These are phyloP conservation scores for Waltergamsia citrina DNA, from an alignment of 2,329 filamentous ascomycete genomes.

Conservation along the genomic window DNA sequence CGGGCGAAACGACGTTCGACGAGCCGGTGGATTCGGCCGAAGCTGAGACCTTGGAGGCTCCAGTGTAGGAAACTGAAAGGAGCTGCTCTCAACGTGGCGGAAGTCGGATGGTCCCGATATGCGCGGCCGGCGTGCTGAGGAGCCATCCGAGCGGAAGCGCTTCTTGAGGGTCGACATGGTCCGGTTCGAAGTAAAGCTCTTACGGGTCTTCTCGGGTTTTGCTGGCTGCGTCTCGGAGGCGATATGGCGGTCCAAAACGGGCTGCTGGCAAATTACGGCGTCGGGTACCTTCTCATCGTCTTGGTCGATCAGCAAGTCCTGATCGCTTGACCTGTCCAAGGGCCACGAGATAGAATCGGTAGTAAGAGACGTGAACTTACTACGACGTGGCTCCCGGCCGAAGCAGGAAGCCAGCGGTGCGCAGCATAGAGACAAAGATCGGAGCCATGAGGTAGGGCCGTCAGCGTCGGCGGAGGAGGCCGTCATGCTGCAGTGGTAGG, in stretches of 20 bases:
- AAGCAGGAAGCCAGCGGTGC: slow-evolving; percentile 25
- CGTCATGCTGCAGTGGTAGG: slow-evolving; percentile 3
- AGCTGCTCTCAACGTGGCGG: slow-evolving; percentile 36
- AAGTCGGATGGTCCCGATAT: slow-evolving; percentile 54
- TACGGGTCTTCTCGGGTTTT: slow-evolving; percentile 7
- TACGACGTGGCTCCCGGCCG: slow-evolving; percentile 26
- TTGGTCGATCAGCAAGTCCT: slow-evolving; percentile 19
- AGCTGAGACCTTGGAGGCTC: slow-evolving; percentile 2
- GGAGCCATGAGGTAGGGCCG: slow-evolving; percentile 29
- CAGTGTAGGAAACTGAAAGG: slow-evolving; percentile 20
- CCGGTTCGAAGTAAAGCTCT: slow-evolving; percentile 21
- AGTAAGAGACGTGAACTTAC: slow-evolving; percentile 22
- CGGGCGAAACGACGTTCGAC: slow-evolving; percentile 36
- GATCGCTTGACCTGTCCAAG: slow-evolving; percentile 14
- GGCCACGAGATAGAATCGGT: slow-evolving; percentile 15
- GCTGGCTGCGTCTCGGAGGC: slow-evolving; percentile 6
- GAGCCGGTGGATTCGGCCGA: slow-evolving; percentile 11
- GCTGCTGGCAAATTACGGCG: not conserved
- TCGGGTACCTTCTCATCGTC: slow-evolving; percentile 8
- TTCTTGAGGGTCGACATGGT: slow-evolving; percentile 35
- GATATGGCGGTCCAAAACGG: not conserved
- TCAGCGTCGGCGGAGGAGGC: not conserved
- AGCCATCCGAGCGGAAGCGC: slow-evolving; percentile 32
- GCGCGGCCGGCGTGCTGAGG: slow-evolving; percentile 39
- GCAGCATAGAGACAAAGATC: slow-evolving; percentile 35